phyloP scores from a whole-genome alignment of 202 grass and related monocot species.

The Elaeis oleifera region DNA sequence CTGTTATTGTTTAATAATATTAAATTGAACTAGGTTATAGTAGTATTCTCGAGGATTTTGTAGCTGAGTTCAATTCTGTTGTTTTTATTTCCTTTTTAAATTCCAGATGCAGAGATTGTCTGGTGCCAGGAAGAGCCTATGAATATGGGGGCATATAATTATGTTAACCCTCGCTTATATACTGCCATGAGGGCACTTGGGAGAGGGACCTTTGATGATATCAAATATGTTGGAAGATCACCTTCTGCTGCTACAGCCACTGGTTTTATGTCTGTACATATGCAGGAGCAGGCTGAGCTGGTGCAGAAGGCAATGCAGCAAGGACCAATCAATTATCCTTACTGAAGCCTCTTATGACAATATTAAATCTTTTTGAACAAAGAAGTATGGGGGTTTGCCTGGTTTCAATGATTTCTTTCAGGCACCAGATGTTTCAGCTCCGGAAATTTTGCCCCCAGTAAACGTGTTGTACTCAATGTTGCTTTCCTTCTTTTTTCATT shows the following conservation, averaged over 20 bases:
- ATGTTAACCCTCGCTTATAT: conserved; percentile 53
- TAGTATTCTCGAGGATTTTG: neutral
- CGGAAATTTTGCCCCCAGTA: no score
- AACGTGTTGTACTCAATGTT: no score
- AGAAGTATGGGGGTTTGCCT: no score
- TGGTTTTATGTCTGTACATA: conserved; percentile 60
- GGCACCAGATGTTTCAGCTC: no score
- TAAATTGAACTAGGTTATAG: no score
- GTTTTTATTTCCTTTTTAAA: neutral
- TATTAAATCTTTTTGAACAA: no score
- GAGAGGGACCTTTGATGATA: conserved; percentile 54
- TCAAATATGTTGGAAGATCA: conserved; percentile 73
- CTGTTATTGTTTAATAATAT: no score
- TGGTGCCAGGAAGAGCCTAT: conserved; percentile 96
- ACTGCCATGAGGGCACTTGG: conserved; percentile 64
- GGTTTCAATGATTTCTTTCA: no score
- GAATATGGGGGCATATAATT: conserved; percentile 87
- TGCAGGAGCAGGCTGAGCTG: conserved; percentile 62
- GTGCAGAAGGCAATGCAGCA: conserved; percentile 63
- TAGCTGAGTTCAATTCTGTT: neutral
- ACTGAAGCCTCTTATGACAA: conserved; percentile 3
- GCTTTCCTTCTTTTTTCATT: no score
- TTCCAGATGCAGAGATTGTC: conserved; percentile 74
- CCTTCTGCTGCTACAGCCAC: conserved; percentile 82
- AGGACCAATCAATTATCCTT: conserved; percentile 44